Base-by-base conservation (phyloP, 2,329 filamentous ascomycete species). In the Fusarium anguioides region DNA sequence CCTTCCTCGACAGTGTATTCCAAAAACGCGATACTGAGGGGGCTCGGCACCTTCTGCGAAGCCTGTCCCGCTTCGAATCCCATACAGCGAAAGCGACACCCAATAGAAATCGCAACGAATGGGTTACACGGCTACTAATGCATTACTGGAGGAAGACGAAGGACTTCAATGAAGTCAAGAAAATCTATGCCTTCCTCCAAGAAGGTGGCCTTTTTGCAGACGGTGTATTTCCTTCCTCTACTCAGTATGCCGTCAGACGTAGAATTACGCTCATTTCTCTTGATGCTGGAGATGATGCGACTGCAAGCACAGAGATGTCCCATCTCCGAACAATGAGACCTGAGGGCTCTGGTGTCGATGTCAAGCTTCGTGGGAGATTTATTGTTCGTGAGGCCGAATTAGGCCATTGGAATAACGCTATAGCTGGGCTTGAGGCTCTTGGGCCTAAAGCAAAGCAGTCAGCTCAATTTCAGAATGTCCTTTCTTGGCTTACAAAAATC, bases 401-500 rank as follows among this genome's bases (percentile, higher is more conserved):
- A 11, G 70, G 73, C 5, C 61, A 68, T 9, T 78, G 76, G 76
- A 56, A 72, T 4, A 46, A 66, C 4, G 75, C 70, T 3, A 53
- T 53, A 21, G 44, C 57, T 8, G 55, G 69, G 8, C 61, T 78
- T 10, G 49, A 72, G 20, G 44, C 48, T 11, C 71, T 78, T 17
- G 62, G 56, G 18, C 15, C 52, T 9, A 68, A 50, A 36, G 64
- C 70, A 31, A 55, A 66, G 14, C 51, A 60, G 11, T 52, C 66
- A 12, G 15, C 40, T 17, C 67, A 72, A 15, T 75, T 76, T 31
- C 75, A 75, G 50, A 64, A 64, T 11, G 49, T 73, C 7, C 57
- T 78, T 14, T 60, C 64, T 3, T 71, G 65, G 52, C 54, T 81
- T 4, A 82, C 82, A 5, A 78, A 78, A 40, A 61, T 74, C 8